A percentile compares a stretch with the other conserved stretches of the same genome.
Evolutionary conservation across 192 early-diverging fungal species (phyloP).

Genomic region (Backusella luteola): DNA sequence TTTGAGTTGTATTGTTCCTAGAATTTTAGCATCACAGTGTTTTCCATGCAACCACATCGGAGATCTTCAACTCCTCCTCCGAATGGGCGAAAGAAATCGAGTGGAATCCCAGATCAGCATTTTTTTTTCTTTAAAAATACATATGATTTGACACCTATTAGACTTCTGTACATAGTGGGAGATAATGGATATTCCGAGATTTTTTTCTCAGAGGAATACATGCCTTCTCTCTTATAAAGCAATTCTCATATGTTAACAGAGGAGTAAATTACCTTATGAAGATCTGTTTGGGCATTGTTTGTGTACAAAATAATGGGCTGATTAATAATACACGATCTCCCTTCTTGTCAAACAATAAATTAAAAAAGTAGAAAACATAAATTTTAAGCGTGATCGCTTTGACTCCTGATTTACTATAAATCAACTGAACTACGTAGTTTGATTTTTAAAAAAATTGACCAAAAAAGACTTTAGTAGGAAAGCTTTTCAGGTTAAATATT

Average conservation of each 20-base stretch:
- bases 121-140: too few species aligned
- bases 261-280: background rate
- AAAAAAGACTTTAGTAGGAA: background rate
- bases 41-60: too few species aligned
- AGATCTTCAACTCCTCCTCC: too few species aligned
- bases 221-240: background rate
- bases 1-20: too few species aligned
- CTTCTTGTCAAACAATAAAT: background rate
- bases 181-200: background rate
- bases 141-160: too few species aligned
- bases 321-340: background rate
- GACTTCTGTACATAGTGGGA: too few species aligned
- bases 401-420: background rate
- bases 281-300: background rate
- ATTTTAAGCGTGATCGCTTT: background rate
- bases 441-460: background rate
- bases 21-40: too few species aligned
- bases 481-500: background rate
- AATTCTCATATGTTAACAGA: background rate
- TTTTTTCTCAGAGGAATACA: background rate
- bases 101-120: too few species aligned
- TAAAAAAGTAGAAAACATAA: background rate
- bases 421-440: background rate
- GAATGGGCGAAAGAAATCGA: too few species aligned
- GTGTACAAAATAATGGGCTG: background rate